Evolutionary conservation across 441 rosid genomes (phyloP).

Genomic region (Flueggea neowawraea): DNA sequence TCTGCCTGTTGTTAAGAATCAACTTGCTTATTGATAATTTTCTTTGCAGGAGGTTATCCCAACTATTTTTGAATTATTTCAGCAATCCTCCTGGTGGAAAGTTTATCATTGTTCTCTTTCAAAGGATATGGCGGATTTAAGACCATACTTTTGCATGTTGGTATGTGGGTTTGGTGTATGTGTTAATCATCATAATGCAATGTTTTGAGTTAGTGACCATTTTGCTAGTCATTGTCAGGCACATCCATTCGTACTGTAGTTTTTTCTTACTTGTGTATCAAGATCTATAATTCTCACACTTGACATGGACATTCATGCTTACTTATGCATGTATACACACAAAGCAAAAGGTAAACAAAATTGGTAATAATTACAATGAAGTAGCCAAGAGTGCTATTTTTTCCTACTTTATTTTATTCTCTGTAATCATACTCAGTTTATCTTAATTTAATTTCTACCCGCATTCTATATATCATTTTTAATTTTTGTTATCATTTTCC

Average conservation of each 20-base stretch:
- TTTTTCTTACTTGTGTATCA: not conserved
- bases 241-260: not conserved
- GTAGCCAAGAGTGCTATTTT: no score
- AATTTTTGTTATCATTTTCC: not conserved
- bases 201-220: not conserved
- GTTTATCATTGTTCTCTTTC: conserved; percentile 65
- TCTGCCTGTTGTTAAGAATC: conserved; percentile 4
- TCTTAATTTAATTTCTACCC: no score
- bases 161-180: conserved; percentile 22
- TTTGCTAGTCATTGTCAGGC: not conserved
- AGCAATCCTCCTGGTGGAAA: conserved; percentile 86
- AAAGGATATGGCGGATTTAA: conserved; percentile 31
- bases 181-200: not conserved
- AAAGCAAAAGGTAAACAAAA: no score
- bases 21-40: not conserved
- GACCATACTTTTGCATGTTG: conserved; percentile 82
- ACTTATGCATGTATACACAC: no score
- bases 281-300: no score
- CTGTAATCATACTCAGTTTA: no score
- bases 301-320: no score
- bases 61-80: conserved; percentile 55
- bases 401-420: no score
- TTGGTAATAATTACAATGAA: no score
- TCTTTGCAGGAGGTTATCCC: conserved; percentile 81
- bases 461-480: not conserved